A percentile compares a stretch with the other conserved stretches of the same genome.
These are phyloP conservation scores for Candida boleticola DNA, from an alignment of 805 yeast genomes.

Conservation along the genomic window DNA sequence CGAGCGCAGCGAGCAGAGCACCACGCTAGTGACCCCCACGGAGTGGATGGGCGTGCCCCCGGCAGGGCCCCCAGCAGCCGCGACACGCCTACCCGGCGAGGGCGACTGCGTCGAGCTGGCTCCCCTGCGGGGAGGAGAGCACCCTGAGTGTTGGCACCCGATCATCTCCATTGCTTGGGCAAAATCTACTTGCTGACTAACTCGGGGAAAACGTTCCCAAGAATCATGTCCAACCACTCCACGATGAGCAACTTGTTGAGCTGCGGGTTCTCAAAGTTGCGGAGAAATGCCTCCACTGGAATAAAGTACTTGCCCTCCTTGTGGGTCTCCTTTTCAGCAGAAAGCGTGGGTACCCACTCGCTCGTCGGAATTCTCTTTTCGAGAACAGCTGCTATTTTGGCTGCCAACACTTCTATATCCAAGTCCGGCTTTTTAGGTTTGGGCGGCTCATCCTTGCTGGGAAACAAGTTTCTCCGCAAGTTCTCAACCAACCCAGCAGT, in stretches of 20 bases:
- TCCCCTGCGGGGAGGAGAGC: no score
- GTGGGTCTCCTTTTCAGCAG: neutral
- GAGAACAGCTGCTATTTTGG: neutral
- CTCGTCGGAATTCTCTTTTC: neutral
- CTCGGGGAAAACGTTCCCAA: constrained; percentile 24
- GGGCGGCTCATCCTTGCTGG: neutral
- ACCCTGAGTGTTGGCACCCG: no score
- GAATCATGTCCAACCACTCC: constrained; percentile 20
- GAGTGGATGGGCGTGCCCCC: no score
- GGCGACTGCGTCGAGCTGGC: no score
- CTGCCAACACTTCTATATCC: neutral
- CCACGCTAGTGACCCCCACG: no score
- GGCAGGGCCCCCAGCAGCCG: no score
- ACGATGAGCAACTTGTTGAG: constrained; percentile 22
- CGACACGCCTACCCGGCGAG: no score
- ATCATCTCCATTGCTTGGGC: no score
- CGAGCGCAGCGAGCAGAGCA: no score
- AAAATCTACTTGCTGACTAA: constrained; percentile 5
- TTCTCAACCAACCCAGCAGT: neutral
- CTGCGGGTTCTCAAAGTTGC: constrained; percentile 8
- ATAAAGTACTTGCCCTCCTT: neutral
- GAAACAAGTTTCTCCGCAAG: neutral
- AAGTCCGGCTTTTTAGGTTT: neutral
- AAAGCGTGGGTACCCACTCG: neutral
- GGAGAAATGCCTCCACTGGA: neutral